Percentiles rank a stretch among this genome's conserved stretches.
Evolutionary conservation across 495 filamentous ascomycete genomes (phyloP).

Genomic region (Aspergillus bridgeri): DNA sequence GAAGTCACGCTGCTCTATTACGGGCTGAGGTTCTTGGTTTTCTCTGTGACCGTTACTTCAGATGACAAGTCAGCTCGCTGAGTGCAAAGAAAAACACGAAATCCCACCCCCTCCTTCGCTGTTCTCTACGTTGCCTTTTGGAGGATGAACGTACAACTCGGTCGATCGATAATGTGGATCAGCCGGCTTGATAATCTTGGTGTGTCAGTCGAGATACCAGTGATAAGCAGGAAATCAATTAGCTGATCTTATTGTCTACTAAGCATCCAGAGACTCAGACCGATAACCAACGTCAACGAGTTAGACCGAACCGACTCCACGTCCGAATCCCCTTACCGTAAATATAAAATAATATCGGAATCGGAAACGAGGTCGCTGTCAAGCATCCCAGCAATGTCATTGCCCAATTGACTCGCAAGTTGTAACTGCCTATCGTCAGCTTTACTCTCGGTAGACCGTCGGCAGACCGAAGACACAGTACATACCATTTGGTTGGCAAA

Average conservation of each 20-base stretch:
- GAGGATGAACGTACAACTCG: neutral
- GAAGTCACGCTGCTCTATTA: neutral
- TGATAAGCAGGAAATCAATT: neutral
- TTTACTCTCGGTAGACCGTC: constrained; percentile 1
- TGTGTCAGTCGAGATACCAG: neutral
- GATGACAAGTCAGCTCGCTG: neutral
- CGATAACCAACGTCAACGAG: neutral
- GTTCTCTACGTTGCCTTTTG: neutral
- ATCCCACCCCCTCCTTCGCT: neutral
- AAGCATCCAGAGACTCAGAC: neutral
- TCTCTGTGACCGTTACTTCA: neutral
- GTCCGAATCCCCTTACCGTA: constrained; percentile 56
- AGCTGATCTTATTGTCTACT: neutral
- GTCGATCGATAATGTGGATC: neutral
- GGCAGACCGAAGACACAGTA: constrained; percentile 5
- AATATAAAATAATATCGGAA: constrained; percentile 60
- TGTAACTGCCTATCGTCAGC: constrained; percentile 37
- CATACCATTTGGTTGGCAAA: constrained; percentile 54
- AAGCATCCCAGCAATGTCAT: constrained; percentile 59
- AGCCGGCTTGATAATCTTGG: neutral
- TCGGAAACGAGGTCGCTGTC: constrained; percentile 52
- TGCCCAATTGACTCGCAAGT: constrained; percentile 55
- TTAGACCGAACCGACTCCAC: constrained; percentile 20
- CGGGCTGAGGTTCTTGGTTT: neutral
- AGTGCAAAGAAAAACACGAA: neutral